Evolutionary conservation across 2,329 filamentous ascomycete genomes (phyloP), one percentile per base, ranked within the genome.

Genomic region (Alternaria conjuncta): DNA sequence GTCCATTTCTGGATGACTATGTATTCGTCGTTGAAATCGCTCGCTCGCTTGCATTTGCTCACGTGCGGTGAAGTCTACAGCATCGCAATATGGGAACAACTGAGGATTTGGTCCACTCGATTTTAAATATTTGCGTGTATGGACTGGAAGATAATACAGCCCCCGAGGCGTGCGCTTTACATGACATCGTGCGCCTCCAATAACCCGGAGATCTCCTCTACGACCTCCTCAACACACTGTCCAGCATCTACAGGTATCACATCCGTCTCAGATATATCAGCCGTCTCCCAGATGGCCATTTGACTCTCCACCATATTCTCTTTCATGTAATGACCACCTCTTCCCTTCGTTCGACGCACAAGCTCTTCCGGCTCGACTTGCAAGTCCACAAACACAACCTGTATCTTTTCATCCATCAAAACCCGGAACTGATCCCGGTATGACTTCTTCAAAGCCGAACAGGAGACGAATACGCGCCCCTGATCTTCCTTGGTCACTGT

Each of bases 261-360:
- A 63, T 82, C 80, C 2, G 63, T 62, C 65, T 83, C 81, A 4
- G 71, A 65, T 2, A 63, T 57, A 0, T 61, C 66, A 0, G 77
- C 67, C 2, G 60, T 58, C 60, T 82, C 79, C 12, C 79, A 73
- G 2, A 73, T 69, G 2, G 65, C 68, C 3, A 81, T 23, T 60
- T 82, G 80, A 2, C 76, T 71, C 23, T 78, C 71, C 0, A 81
- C 74, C 78, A 82, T 81, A 9, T 61, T 65, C 0, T 73, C 57
- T 43, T 72, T 70, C 81, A 82, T 82, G 50, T 79, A 82, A 56
- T 82, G 81, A 0, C 68, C 74, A 36, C 71, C 62, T 13, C 80
- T 70, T 30, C 64, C 51, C 6, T 71, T 61, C 5, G 78, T 50
- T 4, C 80, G 75, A 25, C 69, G 51, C 7, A 69, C 59, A 7